A percentile compares a stretch with the other conserved stretches of the same genome.
Conservation (phyloP, 192 early-diverging fungal species). For the Linderina pennispora region DNA sequence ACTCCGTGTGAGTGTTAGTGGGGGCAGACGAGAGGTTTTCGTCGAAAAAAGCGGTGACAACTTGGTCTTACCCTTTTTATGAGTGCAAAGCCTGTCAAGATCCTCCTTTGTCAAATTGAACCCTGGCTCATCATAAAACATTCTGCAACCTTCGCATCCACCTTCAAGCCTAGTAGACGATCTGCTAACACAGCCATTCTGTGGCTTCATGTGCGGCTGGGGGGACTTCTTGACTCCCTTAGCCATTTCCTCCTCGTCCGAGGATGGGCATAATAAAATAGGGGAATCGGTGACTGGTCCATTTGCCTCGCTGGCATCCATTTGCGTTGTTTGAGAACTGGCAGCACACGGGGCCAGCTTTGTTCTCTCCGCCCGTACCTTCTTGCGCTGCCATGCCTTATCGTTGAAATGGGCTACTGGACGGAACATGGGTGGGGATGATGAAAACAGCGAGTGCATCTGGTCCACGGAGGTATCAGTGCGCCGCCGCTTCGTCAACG, state of each 20-base stretch:
- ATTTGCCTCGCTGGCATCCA: conserved; percentile 32
- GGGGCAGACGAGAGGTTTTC: neutral
- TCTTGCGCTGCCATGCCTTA: neutral
- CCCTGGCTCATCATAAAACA: conserved; percentile 35
- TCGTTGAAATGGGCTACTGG: neutral
- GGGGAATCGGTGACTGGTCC: conserved; percentile 6
- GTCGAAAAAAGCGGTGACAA: neutral
- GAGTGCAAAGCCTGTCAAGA: conserved; percentile 20
- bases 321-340: conserved; percentile 38
- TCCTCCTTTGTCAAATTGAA: conserved; percentile 38
- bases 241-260: conserved; percentile 20
- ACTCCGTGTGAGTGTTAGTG: neutral
- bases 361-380: neutral
- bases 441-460: neutral
- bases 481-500: neutral
- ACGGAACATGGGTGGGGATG: neutral
- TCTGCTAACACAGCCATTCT: neutral
- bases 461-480: neutral
- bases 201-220: neutral
- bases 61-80: neutral
- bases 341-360: neutral
- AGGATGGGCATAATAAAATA: conserved; percentile 20
- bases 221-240: conserved; percentile 3
- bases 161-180: conserved; percentile 8
- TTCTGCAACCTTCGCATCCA: conserved; percentile 29